Percentiles rank a stretch among this genome's conserved stretches.
Conservation (phyloP, 148 eudicot genomes). For the Persicaria tinctoria region DNA sequence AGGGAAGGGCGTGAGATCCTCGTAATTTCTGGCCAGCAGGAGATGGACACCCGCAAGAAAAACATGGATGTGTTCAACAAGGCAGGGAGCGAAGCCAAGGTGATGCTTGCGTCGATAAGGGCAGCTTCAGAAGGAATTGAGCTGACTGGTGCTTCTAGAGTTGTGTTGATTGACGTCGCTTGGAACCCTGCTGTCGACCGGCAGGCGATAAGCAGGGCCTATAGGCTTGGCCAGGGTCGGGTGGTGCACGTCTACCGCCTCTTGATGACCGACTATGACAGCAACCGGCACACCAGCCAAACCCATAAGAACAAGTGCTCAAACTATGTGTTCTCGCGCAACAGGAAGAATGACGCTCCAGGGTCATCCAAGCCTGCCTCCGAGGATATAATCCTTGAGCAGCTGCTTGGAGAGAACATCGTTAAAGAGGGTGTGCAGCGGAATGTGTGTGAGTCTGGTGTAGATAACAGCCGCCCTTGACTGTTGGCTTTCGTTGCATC, state of each 20-base stretch:
- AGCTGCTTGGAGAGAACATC: constrained; percentile 25
- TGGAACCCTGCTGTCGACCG: constrained; percentile 85
- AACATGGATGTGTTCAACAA: constrained; percentile 46
- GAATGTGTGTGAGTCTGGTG: no score
- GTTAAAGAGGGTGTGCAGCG: neutral
- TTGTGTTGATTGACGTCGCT: constrained; percentile 59
- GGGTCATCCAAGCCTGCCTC: constrained; percentile 10
- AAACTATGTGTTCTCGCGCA: constrained; percentile 45
- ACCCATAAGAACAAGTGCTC: constrained; percentile 45
- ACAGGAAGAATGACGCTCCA: constrained; percentile 17
- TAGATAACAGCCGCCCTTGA: no score
- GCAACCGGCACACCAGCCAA: constrained; percentile 35
- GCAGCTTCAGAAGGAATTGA: constrained; percentile 76
- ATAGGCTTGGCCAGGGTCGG: constrained; percentile 65
- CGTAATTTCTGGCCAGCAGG: constrained; percentile 41
- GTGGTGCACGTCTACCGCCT: constrained; percentile 54
- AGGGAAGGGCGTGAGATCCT: constrained; percentile 33
- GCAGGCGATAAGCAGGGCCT: constrained; percentile 83
- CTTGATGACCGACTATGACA: constrained; percentile 45
- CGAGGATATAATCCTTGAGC: constrained; percentile 51
- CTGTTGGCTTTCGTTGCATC: no score
- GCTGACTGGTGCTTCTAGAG: constrained; percentile 79
- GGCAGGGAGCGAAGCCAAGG: constrained; percentile 38
- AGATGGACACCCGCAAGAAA: constrained; percentile 31
- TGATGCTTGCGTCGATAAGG: constrained; percentile 64